Conservation (phyloP, 768 basidiomycete genomes). For the Lentinula boryana region DNA sequence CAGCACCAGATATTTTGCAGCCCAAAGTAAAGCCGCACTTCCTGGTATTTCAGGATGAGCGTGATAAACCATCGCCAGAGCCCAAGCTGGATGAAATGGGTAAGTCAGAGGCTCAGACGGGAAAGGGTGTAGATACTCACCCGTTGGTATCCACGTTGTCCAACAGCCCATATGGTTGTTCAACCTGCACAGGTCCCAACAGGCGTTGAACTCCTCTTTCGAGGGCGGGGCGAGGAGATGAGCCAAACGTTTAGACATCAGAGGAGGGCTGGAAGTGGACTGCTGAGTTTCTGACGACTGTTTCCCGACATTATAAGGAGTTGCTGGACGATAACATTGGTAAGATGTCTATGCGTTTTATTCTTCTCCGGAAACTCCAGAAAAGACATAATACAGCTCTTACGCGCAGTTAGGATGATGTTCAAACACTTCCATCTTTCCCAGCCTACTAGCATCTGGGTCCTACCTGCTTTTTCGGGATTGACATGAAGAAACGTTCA, state of each 20-base stretch:
- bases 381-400: neutral
- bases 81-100: conserved; percentile 16
- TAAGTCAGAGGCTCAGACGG: neutral
- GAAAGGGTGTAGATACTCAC: conserved; percentile 7
- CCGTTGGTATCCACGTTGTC: conserved; percentile 23
- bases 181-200: conserved; percentile 25
- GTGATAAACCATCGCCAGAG: conserved; percentile 24
- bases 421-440: neutral
- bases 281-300: neutral
- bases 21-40: conserved; percentile 12
- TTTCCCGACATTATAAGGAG: neutral
- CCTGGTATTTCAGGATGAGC: conserved; percentile 16
- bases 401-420: neutral
- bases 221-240: conserved; percentile 14
- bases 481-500: neutral
- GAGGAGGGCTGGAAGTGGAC: neutral
- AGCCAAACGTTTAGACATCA: neutral
- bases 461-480: neutral
- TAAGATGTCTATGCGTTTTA: neutral
- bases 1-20: conserved; percentile 19
- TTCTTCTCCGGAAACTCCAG: neutral
- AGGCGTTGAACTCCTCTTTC: conserved; percentile 18
- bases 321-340: neutral
- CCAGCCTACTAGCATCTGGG: neutral
- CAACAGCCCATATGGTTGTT: conserved; percentile 27